phyloP scores from a whole-genome alignment of 305 asterid species.

The Fraxinus baroniana region DNA sequence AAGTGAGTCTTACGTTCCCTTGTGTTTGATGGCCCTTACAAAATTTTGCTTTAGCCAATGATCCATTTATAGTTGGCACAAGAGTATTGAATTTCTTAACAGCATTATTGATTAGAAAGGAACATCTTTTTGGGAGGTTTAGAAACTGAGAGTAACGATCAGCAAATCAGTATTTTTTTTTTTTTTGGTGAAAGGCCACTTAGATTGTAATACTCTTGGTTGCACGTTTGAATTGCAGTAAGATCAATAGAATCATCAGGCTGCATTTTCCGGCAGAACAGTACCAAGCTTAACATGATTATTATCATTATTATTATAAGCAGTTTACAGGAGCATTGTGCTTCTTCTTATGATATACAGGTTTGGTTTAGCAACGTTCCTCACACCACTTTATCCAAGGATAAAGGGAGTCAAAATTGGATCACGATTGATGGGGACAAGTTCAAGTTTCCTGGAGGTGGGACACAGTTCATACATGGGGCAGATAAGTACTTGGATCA shows the following conservation, averaged over 20 bases:
- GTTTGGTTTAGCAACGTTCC: conserved; percentile 97
- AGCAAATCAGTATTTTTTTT: background rate
- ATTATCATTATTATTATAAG: conserved; percentile 3
- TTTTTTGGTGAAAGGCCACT: background rate
- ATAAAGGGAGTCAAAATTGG: conserved; percentile 97
- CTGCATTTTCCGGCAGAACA: background rate
- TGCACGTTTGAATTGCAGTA: background rate
- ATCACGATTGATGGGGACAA: conserved; percentile 66
- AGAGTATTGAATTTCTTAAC: background rate
- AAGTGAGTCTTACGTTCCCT: background rate
- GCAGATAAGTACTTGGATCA: conserved; percentile 90
- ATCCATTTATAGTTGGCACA: background rate
- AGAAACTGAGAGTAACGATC: background rate
- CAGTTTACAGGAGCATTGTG: conserved; percentile 20
- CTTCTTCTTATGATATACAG: conserved; percentile 33
- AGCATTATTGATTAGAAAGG: background rate
- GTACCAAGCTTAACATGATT: background rate
- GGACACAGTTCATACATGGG: conserved; percentile 93
- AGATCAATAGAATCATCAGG: background rate
- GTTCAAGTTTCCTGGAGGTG: conserved; percentile 96
- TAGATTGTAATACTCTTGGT: background rate
- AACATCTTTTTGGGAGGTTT: background rate
- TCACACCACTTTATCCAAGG: conserved; percentile 81
- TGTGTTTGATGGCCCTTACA: background rate
- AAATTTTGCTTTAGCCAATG: background rate